Percentiles rank a stretch among this genome's conserved stretches.
phyloP scores from a whole-genome alignment of 805 yeast species.

The Myxozyma sirexii region DNA sequence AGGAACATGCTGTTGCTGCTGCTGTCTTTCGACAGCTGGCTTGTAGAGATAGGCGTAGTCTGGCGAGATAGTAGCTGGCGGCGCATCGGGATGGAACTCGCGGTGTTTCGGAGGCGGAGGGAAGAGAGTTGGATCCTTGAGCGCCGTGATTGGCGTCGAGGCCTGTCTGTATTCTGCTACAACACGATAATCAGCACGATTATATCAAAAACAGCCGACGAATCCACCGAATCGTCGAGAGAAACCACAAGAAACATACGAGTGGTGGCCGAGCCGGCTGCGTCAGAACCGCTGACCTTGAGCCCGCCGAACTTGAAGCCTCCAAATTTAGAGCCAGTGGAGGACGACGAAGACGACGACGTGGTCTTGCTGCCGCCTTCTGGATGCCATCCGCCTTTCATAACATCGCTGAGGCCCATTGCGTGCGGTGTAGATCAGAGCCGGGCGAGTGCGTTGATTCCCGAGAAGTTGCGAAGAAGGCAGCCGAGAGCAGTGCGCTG shows the following conservation, averaged over 20 bases:
- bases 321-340: constrained; percentile 8
- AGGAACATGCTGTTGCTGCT: constrained; percentile 30
- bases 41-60: constrained; percentile 28
- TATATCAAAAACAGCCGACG: too few species aligned
- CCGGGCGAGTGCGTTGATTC: neutral
- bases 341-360: too few species aligned
- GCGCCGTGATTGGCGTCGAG: constrained; percentile 37
- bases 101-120: constrained; percentile 54
- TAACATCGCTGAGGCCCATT: constrained; percentile 31
- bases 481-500: neutral
- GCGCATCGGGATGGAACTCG: constrained; percentile 41
- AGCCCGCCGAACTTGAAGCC: neutral
- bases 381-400: constrained; percentile 37
- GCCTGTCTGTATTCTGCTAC: constrained; percentile 26
- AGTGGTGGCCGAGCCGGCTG: neutral
- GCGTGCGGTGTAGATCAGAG: neutral
- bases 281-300: neutral
- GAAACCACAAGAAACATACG: neutral
- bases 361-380: constrained; percentile 18
- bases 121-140: constrained; percentile 44
- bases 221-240: too few species aligned
- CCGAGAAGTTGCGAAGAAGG: neutral
- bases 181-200: too few species aligned
- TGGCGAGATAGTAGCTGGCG: constrained; percentile 27
- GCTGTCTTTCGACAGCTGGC: constrained; percentile 33